Conservation (phyloP, 2,329 filamentous ascomycete genomes). For the Zymoseptoria passerinii region DNA sequence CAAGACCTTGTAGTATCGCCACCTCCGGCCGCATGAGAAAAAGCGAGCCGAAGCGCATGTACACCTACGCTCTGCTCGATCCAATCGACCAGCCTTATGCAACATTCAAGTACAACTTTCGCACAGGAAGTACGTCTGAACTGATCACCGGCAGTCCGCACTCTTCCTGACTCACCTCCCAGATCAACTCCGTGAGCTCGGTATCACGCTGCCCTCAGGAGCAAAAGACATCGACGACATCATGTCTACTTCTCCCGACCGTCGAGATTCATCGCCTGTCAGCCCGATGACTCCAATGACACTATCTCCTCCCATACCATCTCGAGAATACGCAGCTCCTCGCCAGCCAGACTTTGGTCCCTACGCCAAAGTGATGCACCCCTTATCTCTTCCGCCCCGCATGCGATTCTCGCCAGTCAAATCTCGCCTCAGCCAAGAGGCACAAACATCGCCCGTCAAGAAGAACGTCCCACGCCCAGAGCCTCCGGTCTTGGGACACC, state of each 20-base stretch:
- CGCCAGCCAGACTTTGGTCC: background rate
- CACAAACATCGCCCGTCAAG: constrained; percentile 5
- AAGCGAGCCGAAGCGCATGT: constrained; percentile 37
- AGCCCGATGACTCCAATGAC: background rate
- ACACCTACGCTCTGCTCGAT: constrained; percentile 44
- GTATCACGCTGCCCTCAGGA: background rate
- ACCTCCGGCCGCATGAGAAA: constrained; percentile 29
- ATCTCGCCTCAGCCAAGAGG: background rate
- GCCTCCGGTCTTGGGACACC: background rate
- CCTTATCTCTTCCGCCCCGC: constrained; percentile 10
- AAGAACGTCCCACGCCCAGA: background rate
- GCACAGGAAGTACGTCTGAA: constrained; percentile 8
- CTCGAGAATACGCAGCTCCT: background rate
- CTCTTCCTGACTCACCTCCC: background rate
- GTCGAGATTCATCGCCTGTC: background rate
- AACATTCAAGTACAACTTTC: constrained; percentile 33
- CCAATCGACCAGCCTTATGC: constrained; percentile 41
- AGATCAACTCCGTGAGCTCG: constrained; percentile 5
- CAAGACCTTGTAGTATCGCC: constrained; percentile 17
- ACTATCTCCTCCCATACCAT: background rate
- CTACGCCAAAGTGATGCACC: background rate
- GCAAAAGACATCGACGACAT: background rate
- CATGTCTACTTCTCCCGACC: background rate
- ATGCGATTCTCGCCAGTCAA: constrained; percentile 6
- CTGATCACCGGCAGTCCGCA: background rate